These are phyloP conservation scores for Euphorbia peplus DNA, from an alignment of 345 rosid species.

Conservation along the genomic window DNA sequence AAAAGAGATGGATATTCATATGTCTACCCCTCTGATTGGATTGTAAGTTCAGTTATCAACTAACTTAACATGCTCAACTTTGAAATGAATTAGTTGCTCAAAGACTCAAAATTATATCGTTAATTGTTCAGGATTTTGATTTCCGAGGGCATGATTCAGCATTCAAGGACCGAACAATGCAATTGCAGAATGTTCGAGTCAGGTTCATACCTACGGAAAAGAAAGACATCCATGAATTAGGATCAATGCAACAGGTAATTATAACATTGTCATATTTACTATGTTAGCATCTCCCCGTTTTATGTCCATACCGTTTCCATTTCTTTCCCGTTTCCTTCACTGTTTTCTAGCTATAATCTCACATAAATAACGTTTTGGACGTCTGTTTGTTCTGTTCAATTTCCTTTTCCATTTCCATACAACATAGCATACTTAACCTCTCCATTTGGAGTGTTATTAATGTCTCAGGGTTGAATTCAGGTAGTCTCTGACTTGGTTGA, in stretches of 20 bases:
- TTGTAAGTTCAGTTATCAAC: slow-evolving; percentile 41
- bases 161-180: slow-evolving; percentile 67
- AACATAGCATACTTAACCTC: background rate
- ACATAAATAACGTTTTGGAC: too few species aligned
- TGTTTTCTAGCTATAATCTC: too few species aligned
- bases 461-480: slow-evolving; percentile 26
- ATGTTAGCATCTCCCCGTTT: too few species aligned
- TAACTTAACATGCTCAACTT: background rate
- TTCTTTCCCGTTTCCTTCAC: too few species aligned
- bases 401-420: too few species aligned
- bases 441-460: background rate
- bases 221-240: slow-evolving; percentile 69
- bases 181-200: slow-evolving; percentile 75
- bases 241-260: slow-evolving; percentile 75
- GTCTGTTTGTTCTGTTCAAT: too few species aligned
- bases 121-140: slow-evolving; percentile 58
- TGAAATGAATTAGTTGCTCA: slow-evolving; percentile 6
- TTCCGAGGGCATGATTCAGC: slow-evolving; percentile 90
- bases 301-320: too few species aligned
- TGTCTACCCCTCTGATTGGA: slow-evolving; percentile 87
- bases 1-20: slow-evolving; percentile 72
- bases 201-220: slow-evolving; percentile 83
- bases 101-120: background rate
- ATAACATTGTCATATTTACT: background rate
- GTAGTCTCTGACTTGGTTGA: slow-evolving; percentile 9